phyloP scores from a whole-genome alignment of 805 yeast genomes.

The Nakazawaea holstii region DNA sequence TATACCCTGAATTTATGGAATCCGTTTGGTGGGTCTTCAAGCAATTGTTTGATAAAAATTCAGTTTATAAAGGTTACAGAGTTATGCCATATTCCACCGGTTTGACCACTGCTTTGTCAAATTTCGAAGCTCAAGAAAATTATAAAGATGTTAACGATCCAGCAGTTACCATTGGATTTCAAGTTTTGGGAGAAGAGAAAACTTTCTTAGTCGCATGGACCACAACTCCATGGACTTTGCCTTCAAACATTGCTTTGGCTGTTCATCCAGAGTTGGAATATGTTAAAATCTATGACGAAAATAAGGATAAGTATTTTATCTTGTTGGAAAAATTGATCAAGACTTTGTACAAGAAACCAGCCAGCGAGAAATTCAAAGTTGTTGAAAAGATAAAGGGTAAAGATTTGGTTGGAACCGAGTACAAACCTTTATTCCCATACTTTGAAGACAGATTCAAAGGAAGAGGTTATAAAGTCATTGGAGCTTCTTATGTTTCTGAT shows the following conservation, averaged over 20 bases:
- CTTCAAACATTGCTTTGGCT: slow-evolving; percentile 87
- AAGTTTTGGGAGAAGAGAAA: slow-evolving; percentile 71
- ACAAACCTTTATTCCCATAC: slow-evolving; percentile 79
- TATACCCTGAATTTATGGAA: slow-evolving; percentile 96
- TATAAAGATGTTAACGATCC: slow-evolving; percentile 98
- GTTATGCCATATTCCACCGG: slow-evolving; percentile 99
- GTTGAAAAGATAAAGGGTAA: slow-evolving; percentile 78
- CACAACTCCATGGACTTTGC: slow-evolving; percentile 99
- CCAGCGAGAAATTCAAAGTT: slow-evolving; percentile 77
- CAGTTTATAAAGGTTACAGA: slow-evolving; percentile 91
- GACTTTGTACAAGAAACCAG: slow-evolving; percentile 90
- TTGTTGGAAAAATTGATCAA: slow-evolving; percentile 78
- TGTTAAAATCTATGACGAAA: slow-evolving; percentile 88
- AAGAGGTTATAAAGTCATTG: slow-evolving; percentile 75
- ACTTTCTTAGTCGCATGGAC: slow-evolving; percentile 96
- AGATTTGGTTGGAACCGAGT: slow-evolving; percentile 72
- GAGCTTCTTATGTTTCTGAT: slow-evolving; percentile 78
- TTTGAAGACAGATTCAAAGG: slow-evolving; percentile 72
- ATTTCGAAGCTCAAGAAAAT: slow-evolving; percentile 97
- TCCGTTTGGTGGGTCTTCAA: slow-evolving; percentile 99
- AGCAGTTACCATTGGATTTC: slow-evolving; percentile 89
- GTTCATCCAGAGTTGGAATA: slow-evolving; percentile 90
- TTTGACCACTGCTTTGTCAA: slow-evolving; percentile 91
- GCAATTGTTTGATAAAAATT: slow-evolving; percentile 75
- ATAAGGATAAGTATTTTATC: slow-evolving; percentile 73